Percentiles rank a stretch among this genome's conserved stretches.
phyloP scores from a whole-genome alignment of 441 rosid genomes.

The Croton laevigatus region DNA sequence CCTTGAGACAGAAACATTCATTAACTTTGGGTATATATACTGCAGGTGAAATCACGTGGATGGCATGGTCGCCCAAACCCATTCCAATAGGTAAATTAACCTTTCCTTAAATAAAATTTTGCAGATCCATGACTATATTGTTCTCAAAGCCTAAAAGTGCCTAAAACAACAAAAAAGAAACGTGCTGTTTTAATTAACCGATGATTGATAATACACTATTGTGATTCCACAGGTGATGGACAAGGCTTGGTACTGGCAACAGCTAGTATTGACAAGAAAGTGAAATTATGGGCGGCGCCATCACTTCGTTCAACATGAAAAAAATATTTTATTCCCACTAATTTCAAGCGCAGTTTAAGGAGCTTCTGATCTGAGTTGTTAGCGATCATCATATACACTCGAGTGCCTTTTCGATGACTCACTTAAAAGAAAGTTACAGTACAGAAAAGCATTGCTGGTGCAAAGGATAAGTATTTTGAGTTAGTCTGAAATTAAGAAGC shows the following conservation, averaged over 20 bases:
- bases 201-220: slow-evolving; percentile 4
- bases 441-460: neutral
- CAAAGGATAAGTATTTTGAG: neutral
- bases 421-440: slow-evolving; percentile 4
- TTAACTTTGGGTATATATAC: slow-evolving; percentile 12
- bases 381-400: neutral
- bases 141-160: no score
- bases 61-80: slow-evolving; percentile 73
- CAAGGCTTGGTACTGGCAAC: slow-evolving; percentile 60
- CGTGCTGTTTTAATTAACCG: neutral
- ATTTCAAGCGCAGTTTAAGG: neutral
- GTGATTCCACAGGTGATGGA: slow-evolving; percentile 51
- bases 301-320: slow-evolving; percentile 24
- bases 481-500: slow-evolving; percentile 2
- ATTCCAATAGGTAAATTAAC: slow-evolving; percentile 50
- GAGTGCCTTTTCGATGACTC: neutral
- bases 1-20: neutral
- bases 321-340: neutral
- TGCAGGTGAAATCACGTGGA: slow-evolving; percentile 87
- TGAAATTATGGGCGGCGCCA: slow-evolving; percentile 89
- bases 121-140: neutral
- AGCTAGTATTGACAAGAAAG: slow-evolving; percentile 81
- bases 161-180: neutral
- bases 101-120: neutral
- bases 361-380: slow-evolving; percentile 15